phyloP scores from a whole-genome alignment of 441 rosid species.

The Populus hybrid region DNA sequence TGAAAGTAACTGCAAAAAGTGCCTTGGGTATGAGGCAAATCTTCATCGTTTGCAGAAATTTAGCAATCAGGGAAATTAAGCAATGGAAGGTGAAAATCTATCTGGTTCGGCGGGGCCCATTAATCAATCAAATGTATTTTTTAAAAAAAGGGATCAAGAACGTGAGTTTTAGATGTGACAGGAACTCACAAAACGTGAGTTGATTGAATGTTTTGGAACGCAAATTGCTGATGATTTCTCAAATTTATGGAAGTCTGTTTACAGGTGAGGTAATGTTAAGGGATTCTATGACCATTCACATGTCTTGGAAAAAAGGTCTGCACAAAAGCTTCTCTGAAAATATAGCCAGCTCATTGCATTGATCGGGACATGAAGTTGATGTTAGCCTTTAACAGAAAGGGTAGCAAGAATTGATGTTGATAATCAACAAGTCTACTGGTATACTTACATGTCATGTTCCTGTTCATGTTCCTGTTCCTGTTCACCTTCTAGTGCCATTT shows the following conservation, averaged over 20 bases:
- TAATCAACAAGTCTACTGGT: too few species aligned
- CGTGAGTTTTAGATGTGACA: not conserved
- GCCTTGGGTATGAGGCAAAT: not conserved
- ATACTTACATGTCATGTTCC: constrained; percentile 73
- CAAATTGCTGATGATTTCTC: not conserved
- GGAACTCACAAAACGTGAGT: not conserved
- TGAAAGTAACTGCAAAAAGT: constrained; percentile 63
- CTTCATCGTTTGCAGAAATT: not conserved
- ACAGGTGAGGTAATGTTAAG: not conserved
- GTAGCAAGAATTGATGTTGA: too few species aligned
- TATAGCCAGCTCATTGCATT: too few species aligned
- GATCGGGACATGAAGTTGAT: too few species aligned
- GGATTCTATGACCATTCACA: not conserved
- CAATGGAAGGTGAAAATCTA: too few species aligned
- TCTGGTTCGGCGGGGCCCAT: too few species aligned
- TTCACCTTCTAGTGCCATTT: constrained; percentile 60
- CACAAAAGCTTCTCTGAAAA: not conserved
- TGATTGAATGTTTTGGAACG: not conserved
- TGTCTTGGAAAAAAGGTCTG: not conserved
- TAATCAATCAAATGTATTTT: too few species aligned
- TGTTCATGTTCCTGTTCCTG: constrained; percentile 44
- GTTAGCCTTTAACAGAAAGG: too few species aligned
- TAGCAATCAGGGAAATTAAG: too few species aligned
- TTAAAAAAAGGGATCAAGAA: not conserved
- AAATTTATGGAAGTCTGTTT: not conserved